These are phyloP conservation scores for Heliophila coronopifolia DNA, from an alignment of 441 rosid species.

Conservation along the genomic window DNA sequence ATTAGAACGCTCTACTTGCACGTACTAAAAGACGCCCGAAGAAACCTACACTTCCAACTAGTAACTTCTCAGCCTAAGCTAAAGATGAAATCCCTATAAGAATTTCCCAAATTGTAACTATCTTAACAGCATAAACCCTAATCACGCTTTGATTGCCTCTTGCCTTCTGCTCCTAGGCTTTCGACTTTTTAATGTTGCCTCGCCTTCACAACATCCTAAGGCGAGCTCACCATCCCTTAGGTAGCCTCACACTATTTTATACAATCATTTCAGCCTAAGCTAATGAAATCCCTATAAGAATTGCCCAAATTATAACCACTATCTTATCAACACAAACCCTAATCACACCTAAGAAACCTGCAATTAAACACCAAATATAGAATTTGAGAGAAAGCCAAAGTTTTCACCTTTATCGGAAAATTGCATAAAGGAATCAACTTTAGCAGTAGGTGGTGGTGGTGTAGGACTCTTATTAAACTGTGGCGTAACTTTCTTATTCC, in stretches of 20 bases:
- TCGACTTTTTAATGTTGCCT: no score
- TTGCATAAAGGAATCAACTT: conserved; percentile 69
- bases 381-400: not conserved
- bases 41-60: no score
- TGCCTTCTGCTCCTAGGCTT: no score
- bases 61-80: conserved; percentile 10
- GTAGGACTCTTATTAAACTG: conserved; percentile 50
- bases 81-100: no score
- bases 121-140: conserved; percentile 16
- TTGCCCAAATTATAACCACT: not conserved
- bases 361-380: not conserved
- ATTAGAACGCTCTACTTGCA: no score
- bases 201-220: no score
- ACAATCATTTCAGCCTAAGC: no score
- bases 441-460: conserved; percentile 40
- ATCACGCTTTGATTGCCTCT: not conserved
- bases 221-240: no score
- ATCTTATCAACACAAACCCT: conserved; percentile 12
- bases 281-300: not conserved
- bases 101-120: conserved; percentile 9
- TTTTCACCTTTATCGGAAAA: conserved; percentile 50
- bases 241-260: no score
- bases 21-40: no score
- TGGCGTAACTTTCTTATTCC: conserved; percentile 39
- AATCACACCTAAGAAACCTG: not conserved